Evolutionary conservation across 257 asterid genomes (phyloP), one percentile per base, ranked within the genome.

Genomic region (Solanum chmielewskii): DNA sequence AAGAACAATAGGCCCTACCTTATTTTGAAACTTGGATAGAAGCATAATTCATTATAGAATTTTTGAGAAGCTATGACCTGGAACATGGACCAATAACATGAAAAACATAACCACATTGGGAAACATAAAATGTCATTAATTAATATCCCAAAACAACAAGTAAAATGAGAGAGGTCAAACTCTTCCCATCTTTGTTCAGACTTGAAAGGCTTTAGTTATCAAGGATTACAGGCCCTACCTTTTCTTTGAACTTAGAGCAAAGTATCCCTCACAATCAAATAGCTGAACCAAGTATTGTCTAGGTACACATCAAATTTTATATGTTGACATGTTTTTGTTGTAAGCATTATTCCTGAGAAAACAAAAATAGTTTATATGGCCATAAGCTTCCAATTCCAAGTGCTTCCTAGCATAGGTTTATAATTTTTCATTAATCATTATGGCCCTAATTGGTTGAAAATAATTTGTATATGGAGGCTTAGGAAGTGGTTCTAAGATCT

Each of bases 321-420:
- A 16, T 18, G 2, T 70, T 70, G 37, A 29, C 35, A 83, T 27
- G 73, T 90, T 74, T 60, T 47, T 83, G 44, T 76, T 87, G 25
- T 70, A 70, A 69, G 88, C 90, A 88, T 23, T 70, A 8, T 78
- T 88, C 93, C 93, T 9, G 96, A 41, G 21, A 84, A 60, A 29
- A 92, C 77, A 3, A 70, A 71, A 71, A 33, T 15, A 31, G 21
- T 1, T 70, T 31, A 5, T 71, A 71, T 71, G 27, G 11, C 25
- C 45, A 35, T 71, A 71, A 18, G n/a, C 3, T 71, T 21, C 16
- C n/a, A 71, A 37, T 33, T 33, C 80, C 80, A 9, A 71, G 80
- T 71, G 80, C 9, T 18, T 33, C 45, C 20, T 62, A 62, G 29
- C 69, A 23, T 62, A 62, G 29, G 31, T 23, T 10, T 62, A 62